Conservation (phyloP, 495 filamentous ascomycete genomes). For the Collariella sp. region DNA sequence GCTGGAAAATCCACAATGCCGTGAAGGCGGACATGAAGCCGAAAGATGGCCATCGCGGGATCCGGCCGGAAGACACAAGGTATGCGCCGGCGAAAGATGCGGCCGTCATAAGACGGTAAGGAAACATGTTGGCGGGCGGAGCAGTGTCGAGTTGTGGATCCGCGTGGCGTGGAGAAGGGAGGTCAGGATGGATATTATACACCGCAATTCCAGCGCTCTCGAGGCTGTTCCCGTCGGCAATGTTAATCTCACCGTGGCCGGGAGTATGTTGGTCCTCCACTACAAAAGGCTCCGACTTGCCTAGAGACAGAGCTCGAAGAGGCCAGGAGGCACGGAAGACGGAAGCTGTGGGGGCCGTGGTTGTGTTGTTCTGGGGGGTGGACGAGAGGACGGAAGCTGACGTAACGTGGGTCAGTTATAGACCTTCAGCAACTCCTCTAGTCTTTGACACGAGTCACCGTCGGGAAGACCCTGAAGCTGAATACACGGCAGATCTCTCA, state of each 20-base stretch:
- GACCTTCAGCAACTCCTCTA: too few relatives aligned
- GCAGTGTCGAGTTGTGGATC: neutral
- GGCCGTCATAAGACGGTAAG: constrained; percentile 18
- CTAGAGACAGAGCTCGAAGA: too few relatives aligned
- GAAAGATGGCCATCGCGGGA: constrained; percentile 20
- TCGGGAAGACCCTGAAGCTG: too few relatives aligned
- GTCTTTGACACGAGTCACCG: too few relatives aligned
- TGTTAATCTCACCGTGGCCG: neutral
- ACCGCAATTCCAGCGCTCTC: too few relatives aligned
- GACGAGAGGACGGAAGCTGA: neutral
- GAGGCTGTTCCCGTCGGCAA: neutral
- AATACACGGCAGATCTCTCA: too few relatives aligned
- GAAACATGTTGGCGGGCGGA: constrained; percentile 7
- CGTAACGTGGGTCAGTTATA: neutral
- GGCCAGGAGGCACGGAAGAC: too few relatives aligned
- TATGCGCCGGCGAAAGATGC: constrained; percentile 26
- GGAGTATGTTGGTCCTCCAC: neutral
- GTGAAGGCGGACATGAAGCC: constrained; percentile 20
- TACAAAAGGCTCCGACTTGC: neutral
- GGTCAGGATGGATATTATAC: too few relatives aligned
- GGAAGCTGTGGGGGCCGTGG: too few relatives aligned
- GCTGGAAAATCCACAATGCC: constrained; percentile 20
- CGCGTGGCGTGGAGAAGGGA: too few relatives aligned
- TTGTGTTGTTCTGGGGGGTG: too few relatives aligned
- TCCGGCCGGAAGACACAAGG: constrained; percentile 22